phyloP scores from a whole-genome alignment of 2,329 filamentous ascomycete species.

The Calonectria fujianensis region DNA sequence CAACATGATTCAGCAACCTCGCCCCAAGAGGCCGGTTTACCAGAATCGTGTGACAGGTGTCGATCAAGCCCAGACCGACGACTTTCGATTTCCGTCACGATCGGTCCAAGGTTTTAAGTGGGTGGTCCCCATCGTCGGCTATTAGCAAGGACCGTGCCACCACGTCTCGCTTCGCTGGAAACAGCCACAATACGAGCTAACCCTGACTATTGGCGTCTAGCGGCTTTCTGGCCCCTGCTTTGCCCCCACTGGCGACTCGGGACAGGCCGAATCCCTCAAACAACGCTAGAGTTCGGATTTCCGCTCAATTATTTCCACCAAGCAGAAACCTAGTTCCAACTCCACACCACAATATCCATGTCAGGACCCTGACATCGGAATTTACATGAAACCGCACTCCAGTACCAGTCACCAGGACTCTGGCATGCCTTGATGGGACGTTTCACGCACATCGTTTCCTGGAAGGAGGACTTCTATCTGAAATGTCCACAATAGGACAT shows the following conservation, averaged over 20 bases:
- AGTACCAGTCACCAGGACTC: neutral
- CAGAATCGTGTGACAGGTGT: neutral
- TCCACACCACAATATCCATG: neutral
- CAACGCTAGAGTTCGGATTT: neutral
- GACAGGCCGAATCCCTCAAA: conserved; percentile 13
- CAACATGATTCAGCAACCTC: neutral
- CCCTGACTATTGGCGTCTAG: neutral
- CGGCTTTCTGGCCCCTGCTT: neutral
- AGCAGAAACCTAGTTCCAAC: neutral
- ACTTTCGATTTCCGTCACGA: neutral
- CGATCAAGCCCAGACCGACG: neutral
- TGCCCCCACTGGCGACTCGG: neutral
- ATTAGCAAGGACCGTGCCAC: conserved; percentile 21
- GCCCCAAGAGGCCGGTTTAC: neutral
- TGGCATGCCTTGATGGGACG: neutral
- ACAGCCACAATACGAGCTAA: conserved; percentile 19
- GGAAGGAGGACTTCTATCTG: neutral
- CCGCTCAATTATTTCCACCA: conserved; percentile 10
- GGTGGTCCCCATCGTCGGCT: neutral
- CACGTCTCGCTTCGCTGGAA: conserved; percentile 4
- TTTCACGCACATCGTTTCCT: conserved; percentile 1
- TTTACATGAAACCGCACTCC: neutral
- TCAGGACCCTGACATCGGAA: neutral
- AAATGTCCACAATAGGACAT: conserved; percentile 7
- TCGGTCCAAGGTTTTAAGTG: neutral